Evolutionary conservation across 1,284 basidiomycete genomes (phyloP), one percentile per base, ranked within the genome.

Genomic region (Chiua sp.): DNA sequence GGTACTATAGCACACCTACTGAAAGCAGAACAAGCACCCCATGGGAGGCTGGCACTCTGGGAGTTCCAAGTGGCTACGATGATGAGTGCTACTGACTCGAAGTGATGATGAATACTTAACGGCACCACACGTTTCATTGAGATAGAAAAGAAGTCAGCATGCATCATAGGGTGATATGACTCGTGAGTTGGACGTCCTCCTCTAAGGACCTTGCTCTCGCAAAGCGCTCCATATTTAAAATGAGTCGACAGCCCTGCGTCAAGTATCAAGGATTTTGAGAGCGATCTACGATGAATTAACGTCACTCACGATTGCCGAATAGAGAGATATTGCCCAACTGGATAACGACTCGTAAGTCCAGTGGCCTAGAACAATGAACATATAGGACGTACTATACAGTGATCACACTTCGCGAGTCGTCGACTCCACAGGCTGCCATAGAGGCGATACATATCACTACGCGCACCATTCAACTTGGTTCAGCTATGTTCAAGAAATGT

Each of bases 181-280:
- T 68, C 2, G 63, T 68, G 15, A 69, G 33, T 18, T 53, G 2
- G 12, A 65, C 42, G 0, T 57, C 61, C 20, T 72, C 59, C 4
- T 64, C 55, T 11, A 4, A 50, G 23, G 30, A 0, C n/a, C 51
- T 37, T 15, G 18, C 7, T 51, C 56, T 56, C 13, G 59, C 59
- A 8, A 70, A 69, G 26, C 39, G 44, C 47, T 65, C 61, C 66
- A 62, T 67, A 20, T 64, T 62, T 33, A 68, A 47, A 30, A 69
- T 55, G 18, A 66, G 60, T 35, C 53, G 57, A 50, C 59, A 64
- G 3, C 67, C 68, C 70, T 69, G 22, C 23, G 16, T 39, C 37
- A 12, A 54, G 30, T 42, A 13, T n/a, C 46, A 13, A 46, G 3
- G 26, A 26, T 39, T 33, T 12, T 18, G 15, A 7, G 16, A 8